These are phyloP conservation scores for Pseudonitzschia multistriata DNA, from an alignment of 108 stramenopile genomes.

Conservation along the genomic window DNA sequence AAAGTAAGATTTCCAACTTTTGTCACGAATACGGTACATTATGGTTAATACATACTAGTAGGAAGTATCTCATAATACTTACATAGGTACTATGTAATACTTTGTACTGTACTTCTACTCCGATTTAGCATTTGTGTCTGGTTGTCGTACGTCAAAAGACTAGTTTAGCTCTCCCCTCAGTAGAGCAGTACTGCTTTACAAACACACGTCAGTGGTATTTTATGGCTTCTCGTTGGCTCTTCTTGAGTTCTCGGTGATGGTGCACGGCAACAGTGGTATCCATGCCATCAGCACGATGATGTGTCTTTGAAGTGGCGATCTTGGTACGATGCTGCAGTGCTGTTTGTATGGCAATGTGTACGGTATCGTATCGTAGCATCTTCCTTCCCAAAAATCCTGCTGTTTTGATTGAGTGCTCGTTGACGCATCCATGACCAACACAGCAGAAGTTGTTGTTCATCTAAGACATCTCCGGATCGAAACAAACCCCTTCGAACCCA, in stretches of 20 bases:
- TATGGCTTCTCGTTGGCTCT: neutral
- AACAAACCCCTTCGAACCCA: neutral
- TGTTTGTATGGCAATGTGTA: no score
- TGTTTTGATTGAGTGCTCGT: neutral
- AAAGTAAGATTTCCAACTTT: no score
- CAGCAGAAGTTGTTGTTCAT: neutral
- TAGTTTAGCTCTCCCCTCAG: neutral
- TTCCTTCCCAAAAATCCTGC: neutral
- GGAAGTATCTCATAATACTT: no score
- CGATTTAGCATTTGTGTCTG: no score
- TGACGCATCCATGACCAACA: conserved; percentile 12
- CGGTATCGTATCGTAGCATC: no score
- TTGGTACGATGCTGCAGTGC: neutral
- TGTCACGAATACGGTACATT: no score
- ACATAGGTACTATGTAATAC: no score
- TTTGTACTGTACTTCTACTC: no score
- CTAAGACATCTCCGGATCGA: neutral
- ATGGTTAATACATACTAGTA: no score
- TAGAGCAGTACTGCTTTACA: neutral
- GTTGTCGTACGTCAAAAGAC: neutral
- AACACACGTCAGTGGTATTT: conserved; percentile 9
- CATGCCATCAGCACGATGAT: conserved; percentile 6
- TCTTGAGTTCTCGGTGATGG: neutral
- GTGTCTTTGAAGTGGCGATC: conserved; percentile 13
- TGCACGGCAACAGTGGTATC: neutral